Evolutionary conservation across 2,329 filamentous ascomycete genomes (phyloP).

Genomic region (Sporothrix brunneoviolacea): DNA sequence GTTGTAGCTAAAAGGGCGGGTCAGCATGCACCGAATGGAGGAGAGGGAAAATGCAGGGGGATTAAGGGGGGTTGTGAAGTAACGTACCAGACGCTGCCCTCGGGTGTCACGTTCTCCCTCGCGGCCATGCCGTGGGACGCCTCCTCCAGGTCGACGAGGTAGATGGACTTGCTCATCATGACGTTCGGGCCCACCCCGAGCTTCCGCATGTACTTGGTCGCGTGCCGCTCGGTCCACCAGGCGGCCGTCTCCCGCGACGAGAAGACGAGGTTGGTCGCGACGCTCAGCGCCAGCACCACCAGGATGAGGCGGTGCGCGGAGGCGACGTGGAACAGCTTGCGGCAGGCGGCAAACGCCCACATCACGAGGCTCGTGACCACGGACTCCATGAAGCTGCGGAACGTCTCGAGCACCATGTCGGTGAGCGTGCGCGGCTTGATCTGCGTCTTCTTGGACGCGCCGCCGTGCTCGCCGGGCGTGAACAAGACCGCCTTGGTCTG

Average conservation of each 20-base stretch:
- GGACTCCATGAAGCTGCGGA: constrained; percentile 67
- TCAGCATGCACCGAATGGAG: background rate
- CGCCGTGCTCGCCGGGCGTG: constrained; percentile 36
- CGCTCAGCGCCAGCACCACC: constrained; percentile 59
- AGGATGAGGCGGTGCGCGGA: constrained; percentile 72
- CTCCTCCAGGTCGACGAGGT: constrained; percentile 72
- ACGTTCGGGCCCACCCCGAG: constrained; percentile 73
- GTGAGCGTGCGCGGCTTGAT: constrained; percentile 58
- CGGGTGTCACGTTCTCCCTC: too few species aligned
- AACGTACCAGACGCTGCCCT: background rate
- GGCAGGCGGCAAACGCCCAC: constrained; percentile 62
- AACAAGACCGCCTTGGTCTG: constrained; percentile 59
- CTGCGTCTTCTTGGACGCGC: constrained; percentile 44
- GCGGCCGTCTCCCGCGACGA: constrained; percentile 64
- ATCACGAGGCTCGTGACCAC: constrained; percentile 70
- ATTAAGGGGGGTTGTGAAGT: background rate
- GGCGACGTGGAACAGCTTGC: constrained; percentile 59
- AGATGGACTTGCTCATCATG: constrained; percentile 80
- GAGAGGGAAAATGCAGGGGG: constrained; percentile 2
- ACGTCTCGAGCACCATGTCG: constrained; percentile 64
- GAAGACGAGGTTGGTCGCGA: constrained; percentile 66
- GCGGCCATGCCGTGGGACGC: constrained; percentile 34
- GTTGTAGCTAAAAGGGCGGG: constrained; percentile 38
- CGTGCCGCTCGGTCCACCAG: constrained; percentile 83
- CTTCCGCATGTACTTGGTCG: constrained; percentile 71